These are phyloP conservation scores for Cryptococcus sp. DNA, from an alignment of 1,284 basidiomycete species.

Conservation along the genomic window DNA sequence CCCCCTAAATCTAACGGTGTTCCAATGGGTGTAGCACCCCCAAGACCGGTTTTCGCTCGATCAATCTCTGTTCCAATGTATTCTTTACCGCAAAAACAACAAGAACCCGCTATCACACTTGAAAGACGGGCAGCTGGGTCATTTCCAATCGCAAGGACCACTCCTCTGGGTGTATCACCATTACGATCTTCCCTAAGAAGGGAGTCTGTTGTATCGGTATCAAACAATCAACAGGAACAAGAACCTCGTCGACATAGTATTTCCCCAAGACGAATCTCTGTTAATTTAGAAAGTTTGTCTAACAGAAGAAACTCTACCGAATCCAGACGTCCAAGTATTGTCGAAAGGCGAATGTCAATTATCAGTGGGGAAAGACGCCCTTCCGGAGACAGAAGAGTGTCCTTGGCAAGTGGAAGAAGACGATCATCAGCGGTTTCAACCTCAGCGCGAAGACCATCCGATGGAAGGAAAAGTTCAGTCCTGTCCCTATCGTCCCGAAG, in stretches of 20 bases:
- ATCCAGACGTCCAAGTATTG: background rate
- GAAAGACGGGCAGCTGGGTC: conserved; percentile 12
- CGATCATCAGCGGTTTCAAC: conserved; percentile 7
- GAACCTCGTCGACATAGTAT: background rate
- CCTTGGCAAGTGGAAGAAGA: background rate
- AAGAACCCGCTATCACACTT: background rate
- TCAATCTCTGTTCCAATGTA: conserved; percentile 21
- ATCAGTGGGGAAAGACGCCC: background rate
- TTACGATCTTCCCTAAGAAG: conserved; percentile 19
- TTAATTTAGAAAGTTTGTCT: background rate
- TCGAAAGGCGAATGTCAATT: conserved; percentile 8
- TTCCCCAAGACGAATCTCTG: background rate
- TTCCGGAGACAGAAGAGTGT: background rate
- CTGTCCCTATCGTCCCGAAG: background rate
- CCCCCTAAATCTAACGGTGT: conserved; percentile 12
- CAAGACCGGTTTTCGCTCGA: conserved; percentile 16
- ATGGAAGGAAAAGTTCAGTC: background rate
- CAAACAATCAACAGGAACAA: conserved; percentile 10
- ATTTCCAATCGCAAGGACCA: conserved; percentile 19
- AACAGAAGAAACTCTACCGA: background rate
- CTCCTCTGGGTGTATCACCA: conserved; percentile 22
- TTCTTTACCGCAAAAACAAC: conserved; percentile 1
- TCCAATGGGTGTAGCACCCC: conserved; percentile 19
- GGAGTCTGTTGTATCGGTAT: conserved; percentile 20
- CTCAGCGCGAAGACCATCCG: background rate